phyloP scores from a whole-genome alignment of 2,329 filamentous ascomycete genomes.

The Amphichorda felina region DNA sequence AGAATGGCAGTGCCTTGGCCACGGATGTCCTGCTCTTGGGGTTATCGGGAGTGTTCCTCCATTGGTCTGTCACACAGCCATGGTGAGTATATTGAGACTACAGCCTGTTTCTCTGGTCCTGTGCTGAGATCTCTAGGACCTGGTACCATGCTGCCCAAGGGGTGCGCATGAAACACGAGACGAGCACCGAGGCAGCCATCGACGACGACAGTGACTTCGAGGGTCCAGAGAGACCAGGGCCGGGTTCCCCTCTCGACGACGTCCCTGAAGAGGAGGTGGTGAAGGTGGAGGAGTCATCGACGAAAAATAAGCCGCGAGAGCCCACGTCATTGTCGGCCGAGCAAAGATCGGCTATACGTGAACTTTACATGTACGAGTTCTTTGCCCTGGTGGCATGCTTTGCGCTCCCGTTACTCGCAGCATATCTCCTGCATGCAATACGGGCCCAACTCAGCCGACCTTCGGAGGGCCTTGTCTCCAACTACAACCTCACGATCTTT shows the following conservation, averaged over 20 bases:
- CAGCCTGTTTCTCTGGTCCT: neutral
- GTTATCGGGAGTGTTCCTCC: slow-evolving; percentile 74
- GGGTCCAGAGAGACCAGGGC: slow-evolving; percentile 7
- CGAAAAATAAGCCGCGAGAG: slow-evolving; percentile 1
- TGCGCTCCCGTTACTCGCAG: slow-evolving; percentile 63
- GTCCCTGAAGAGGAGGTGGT: slow-evolving; percentile 28
- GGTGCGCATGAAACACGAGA: slow-evolving; percentile 40
- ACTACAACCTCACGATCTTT: slow-evolving; percentile 89
- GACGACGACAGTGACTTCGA: slow-evolving; percentile 34
- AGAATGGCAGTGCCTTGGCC: slow-evolving; percentile 70
- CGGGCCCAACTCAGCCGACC: slow-evolving; percentile 70
- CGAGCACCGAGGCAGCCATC: slow-evolving; percentile 23
- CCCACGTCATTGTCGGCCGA: slow-evolving; percentile 9
- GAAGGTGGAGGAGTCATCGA: neutral
- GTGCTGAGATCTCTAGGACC: slow-evolving; percentile 32
- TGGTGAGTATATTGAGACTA: slow-evolving; percentile 46
- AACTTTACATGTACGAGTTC: slow-evolving; percentile 65
- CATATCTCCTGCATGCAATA: slow-evolving; percentile 73
- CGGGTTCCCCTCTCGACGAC: slow-evolving; percentile 21
- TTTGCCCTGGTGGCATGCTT: slow-evolving; percentile 71
- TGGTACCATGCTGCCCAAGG: slow-evolving; percentile 66
- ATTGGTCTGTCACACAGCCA: slow-evolving; percentile 83
- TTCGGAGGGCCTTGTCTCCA: slow-evolving; percentile 77
- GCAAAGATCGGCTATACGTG: slow-evolving; percentile 34
- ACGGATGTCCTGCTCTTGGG: slow-evolving; percentile 76